Evolutionary conservation across 202 grass and related monocot species (phyloP).

Genomic region (Panicum virgatum): DNA sequence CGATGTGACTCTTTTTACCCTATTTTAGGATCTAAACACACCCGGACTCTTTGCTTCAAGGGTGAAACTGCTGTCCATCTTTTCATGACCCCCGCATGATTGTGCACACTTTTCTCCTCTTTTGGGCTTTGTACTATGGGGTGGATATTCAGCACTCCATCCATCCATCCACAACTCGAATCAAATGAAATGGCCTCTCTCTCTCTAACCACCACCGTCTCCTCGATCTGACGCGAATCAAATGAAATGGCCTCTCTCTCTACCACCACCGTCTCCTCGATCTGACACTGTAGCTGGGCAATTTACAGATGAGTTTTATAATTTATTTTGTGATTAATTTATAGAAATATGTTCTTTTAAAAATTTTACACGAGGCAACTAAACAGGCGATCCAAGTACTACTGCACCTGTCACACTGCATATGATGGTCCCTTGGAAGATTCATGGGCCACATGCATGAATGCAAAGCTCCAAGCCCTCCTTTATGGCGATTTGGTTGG

Average conservation of each 20-base stretch:
- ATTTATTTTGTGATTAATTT: no score
- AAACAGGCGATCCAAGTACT: no score
- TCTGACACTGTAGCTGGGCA: constrained; percentile 13
- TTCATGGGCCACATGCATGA: constrained; percentile 50
- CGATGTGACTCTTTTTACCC: no score
- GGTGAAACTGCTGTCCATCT: constrained; percentile 44
- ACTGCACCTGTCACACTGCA: constrained; percentile 29
- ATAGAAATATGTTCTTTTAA: no score
- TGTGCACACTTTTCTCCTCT: constrained; percentile 40
- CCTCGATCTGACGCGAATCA: no score
- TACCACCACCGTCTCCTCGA: constrained; percentile 17
- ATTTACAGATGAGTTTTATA: no score
- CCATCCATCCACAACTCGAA: neutral
- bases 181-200: neutral
- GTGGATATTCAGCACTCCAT: constrained; percentile 9
- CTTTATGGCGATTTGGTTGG: constrained; percentile 54
- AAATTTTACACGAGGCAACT: no score
- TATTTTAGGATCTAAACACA: no score
- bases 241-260: no score
- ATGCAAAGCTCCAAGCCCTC: constrained; percentile 41
- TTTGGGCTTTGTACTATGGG: constrained; percentile 44
- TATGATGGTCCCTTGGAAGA: constrained; percentile 58
- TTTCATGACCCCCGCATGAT: constrained; percentile 35
- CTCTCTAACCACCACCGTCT: no score
- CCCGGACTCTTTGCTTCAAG: constrained; percentile 41